phyloP scores from a whole-genome alignment of 129 eudicot genomes.

The Flaveria robusta region DNA sequence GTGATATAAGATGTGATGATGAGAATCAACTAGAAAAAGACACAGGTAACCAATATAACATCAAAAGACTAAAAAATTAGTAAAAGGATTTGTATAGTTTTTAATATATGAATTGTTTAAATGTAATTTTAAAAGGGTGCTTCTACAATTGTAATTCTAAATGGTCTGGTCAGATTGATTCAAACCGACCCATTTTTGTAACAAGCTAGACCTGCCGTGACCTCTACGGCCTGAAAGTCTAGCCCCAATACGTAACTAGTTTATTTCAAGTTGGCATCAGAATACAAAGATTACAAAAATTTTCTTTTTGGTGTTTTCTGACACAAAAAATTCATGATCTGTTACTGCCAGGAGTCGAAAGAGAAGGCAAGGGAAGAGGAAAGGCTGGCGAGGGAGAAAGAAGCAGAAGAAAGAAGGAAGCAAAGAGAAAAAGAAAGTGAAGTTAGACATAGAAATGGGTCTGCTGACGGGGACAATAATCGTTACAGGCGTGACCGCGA shows the following conservation, averaged over 20 bases:
- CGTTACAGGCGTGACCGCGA: constrained; percentile 57
- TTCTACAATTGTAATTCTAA: neutral
- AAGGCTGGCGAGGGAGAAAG: constrained; percentile 83
- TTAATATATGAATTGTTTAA: too few species aligned
- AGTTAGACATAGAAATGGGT: constrained; percentile 58
- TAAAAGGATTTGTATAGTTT: too few species aligned
- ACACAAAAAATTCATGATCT: neutral
- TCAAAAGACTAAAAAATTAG: neutral
- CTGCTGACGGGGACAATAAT: constrained; percentile 71
- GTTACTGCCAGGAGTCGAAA: constrained; percentile 63
- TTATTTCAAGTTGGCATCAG: neutral
- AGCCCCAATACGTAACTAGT: neutral
- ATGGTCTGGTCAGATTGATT: neutral
- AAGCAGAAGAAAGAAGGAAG: constrained; percentile 84
- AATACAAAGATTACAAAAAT: neutral
- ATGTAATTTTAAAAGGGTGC: neutral
- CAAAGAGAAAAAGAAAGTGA: constrained; percentile 70
- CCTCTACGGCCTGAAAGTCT: neutral
- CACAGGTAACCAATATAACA: neutral
- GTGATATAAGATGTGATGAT: neutral
- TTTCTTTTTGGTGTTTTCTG: neutral
- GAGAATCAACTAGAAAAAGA: neutral
- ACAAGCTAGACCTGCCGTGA: neutral
- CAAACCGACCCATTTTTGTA: neutral
- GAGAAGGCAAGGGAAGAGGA: constrained; percentile 97